A percentile compares a stretch with the other conserved stretches of the same genome.
phyloP scores from a whole-genome alignment of 345 rosid genomes.

The Rhizophora mangle region DNA sequence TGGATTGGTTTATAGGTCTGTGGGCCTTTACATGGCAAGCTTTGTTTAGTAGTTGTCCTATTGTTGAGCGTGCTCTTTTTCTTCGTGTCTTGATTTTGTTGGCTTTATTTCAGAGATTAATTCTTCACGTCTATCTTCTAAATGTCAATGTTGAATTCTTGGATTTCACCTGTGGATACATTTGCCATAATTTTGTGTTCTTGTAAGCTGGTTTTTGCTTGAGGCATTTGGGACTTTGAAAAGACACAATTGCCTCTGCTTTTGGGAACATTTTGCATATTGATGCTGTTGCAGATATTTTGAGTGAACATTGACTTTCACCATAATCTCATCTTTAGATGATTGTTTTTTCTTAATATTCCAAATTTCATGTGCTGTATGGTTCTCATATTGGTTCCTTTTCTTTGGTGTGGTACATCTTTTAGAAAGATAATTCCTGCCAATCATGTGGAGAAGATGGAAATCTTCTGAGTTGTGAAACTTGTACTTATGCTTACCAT shows the following conservation, averaged over 20 bases:
- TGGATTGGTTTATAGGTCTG: no score
- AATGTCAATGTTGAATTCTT: no score
- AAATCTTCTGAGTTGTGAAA: constrained; percentile 73
- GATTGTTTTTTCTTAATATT: constrained; percentile 1
- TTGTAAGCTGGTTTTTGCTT: neutral
- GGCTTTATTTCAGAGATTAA: no score
- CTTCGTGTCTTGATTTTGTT: no score
- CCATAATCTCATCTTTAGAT: neutral
- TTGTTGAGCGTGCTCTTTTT: no score
- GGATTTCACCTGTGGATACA: neutral
- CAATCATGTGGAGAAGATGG: constrained; percentile 87
- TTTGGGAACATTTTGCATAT: neutral
- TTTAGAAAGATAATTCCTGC: constrained; percentile 65
- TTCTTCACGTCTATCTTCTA: no score
- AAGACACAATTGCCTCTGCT: neutral
- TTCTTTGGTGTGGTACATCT: constrained; percentile 10
- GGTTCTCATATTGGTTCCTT: constrained; percentile 5
- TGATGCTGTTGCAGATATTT: constrained; percentile 1
- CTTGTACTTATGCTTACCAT: constrained; percentile 85
- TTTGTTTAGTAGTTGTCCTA: no score
- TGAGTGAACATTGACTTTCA: neutral
- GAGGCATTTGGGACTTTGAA: neutral
- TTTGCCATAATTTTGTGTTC: neutral
- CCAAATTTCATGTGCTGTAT: neutral
- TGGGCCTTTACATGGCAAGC: no score